These are phyloP conservation scores for Neonectria magnoliae DNA, from an alignment of 2,329 filamentous ascomycete genomes.

Conservation along the genomic window DNA sequence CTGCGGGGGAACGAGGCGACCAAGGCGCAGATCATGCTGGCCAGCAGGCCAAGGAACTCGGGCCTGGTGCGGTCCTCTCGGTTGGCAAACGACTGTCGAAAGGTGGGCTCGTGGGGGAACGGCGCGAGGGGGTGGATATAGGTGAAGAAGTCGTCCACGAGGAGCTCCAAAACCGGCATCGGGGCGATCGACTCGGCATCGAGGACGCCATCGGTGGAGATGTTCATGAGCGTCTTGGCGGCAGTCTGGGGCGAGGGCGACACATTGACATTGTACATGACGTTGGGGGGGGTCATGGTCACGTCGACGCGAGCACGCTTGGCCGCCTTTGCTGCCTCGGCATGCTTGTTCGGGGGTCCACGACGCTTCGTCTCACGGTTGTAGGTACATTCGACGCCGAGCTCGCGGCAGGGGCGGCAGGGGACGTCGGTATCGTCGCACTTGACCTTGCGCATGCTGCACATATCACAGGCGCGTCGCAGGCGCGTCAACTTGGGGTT, in stretches of 20 bases:
- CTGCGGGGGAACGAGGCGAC: slow-evolving; percentile 81
- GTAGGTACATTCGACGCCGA: slow-evolving; percentile 68
- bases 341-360: slow-evolving; percentile 68
- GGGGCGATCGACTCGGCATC: slow-evolving; percentile 78
- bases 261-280: slow-evolving; percentile 39
- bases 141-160: slow-evolving; percentile 85
- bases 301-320: slow-evolving; percentile 57
- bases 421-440: slow-evolving; percentile 67
- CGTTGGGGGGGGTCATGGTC: slow-evolving; percentile 22
- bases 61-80: slow-evolving; percentile 74
- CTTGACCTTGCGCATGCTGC: slow-evolving; percentile 70
- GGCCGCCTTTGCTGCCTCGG: slow-evolving; percentile 64
- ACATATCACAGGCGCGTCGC: slow-evolving; percentile 69
- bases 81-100: slow-evolving; percentile 73
- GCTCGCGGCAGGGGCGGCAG: slow-evolving; percentile 65
- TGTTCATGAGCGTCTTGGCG: slow-evolving; percentile 60
- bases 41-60: slow-evolving; percentile 75
- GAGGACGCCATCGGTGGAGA: slow-evolving; percentile 53
- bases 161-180: slow-evolving; percentile 71
- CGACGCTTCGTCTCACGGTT: slow-evolving; percentile 66
- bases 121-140: slow-evolving; percentile 82
- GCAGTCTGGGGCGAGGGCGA: slow-evolving; percentile 58
- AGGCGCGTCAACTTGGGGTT: slow-evolving; percentile 65
- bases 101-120: slow-evolving; percentile 82
- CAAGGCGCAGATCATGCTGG: slow-evolving; percentile 78